A percentile compares a stretch with the other conserved stretches of the same genome.
Evolutionary conservation across 2,329 filamentous ascomycete species (phyloP).

Genomic region (Aureobasidium sp.): DNA sequence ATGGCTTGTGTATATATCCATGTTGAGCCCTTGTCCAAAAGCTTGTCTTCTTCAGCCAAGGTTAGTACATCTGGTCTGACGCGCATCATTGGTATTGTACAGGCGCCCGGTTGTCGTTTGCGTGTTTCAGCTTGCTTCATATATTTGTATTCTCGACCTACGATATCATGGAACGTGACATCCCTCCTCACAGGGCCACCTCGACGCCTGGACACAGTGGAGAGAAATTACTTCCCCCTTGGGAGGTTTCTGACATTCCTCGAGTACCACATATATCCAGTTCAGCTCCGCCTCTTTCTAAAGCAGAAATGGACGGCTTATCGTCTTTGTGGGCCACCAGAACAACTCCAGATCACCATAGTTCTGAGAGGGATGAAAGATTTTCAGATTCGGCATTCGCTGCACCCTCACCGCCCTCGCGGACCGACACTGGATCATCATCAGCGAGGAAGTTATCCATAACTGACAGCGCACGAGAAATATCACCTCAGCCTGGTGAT

Average conservation of each 20-base stretch:
- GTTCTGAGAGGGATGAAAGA: not conserved
- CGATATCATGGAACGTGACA: not conserved
- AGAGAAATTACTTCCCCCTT: not conserved
- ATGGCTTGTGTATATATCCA: not conserved
- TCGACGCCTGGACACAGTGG: not conserved
- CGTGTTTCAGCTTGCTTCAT: not conserved
- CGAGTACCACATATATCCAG: not conserved
- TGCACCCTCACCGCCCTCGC: not conserved
- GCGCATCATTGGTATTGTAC: not conserved
- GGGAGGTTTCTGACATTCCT: not conserved
- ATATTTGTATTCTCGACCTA: not conserved
- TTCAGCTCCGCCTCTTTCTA: not conserved
- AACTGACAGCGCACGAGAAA: not conserved
- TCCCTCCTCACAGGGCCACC: not conserved
- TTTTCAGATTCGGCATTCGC: not conserved
- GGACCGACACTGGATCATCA: not conserved
- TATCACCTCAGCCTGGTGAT: not conserved
- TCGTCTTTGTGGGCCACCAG: not conserved
- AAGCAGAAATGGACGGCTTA: not conserved
- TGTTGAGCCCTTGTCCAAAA: not conserved
- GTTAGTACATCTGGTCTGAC: not conserved
- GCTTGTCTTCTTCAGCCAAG: constrained; percentile 7
- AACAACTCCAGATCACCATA: not conserved
- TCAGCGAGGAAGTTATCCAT: not conserved
- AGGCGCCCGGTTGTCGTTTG: not conserved